Conservation (phyloP, 202 grass and related monocot species). For the Elaeis oleifera region DNA sequence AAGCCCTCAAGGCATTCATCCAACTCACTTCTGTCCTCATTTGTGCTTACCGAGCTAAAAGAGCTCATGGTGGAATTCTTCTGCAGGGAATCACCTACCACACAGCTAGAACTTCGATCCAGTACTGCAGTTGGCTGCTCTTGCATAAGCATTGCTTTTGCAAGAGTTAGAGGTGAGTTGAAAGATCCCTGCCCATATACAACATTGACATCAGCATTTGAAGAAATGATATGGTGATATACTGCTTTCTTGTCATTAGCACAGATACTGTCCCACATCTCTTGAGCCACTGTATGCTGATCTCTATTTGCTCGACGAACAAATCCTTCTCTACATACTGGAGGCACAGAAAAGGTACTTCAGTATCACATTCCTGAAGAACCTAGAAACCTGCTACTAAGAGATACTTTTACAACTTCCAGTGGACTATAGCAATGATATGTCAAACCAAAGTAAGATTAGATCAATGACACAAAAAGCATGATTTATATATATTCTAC, state of each 20-base stretch:
- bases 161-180: slow-evolving; percentile 54
- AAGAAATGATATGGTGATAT: slow-evolving; percentile 73
- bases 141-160: slow-evolving; percentile 75
- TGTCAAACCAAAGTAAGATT: too few species aligned
- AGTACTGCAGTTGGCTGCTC: slow-evolving; percentile 47
- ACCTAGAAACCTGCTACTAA: too few species aligned
- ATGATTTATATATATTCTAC: too few species aligned
- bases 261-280: slow-evolving; percentile 77
- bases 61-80: slow-evolving; percentile 36
- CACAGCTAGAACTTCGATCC: slow-evolving; percentile 41
- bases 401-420: too few species aligned
- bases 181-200: slow-evolving; percentile 38
- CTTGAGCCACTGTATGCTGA: slow-evolving; percentile 42
- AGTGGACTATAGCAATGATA: too few species aligned
- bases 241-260: slow-evolving; percentile 75
- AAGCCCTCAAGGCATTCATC: slow-evolving; percentile 57
- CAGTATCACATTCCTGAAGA: not conserved
- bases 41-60: slow-evolving; percentile 47
- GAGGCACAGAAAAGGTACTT: slow-evolving; percentile 21
- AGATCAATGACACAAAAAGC: too few species aligned
- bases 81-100: slow-evolving; percentile 14
- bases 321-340: slow-evolving; percentile 91
- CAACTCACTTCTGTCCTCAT: slow-evolving; percentile 26
- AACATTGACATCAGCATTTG: slow-evolving; percentile 64
- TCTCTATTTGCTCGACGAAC: slow-evolving; percentile 39